Evolutionary conservation across 2,329 filamentous ascomycete species (phyloP), one percentile per base, ranked within the genome.

Genomic region (Fusarium redolens): DNA sequence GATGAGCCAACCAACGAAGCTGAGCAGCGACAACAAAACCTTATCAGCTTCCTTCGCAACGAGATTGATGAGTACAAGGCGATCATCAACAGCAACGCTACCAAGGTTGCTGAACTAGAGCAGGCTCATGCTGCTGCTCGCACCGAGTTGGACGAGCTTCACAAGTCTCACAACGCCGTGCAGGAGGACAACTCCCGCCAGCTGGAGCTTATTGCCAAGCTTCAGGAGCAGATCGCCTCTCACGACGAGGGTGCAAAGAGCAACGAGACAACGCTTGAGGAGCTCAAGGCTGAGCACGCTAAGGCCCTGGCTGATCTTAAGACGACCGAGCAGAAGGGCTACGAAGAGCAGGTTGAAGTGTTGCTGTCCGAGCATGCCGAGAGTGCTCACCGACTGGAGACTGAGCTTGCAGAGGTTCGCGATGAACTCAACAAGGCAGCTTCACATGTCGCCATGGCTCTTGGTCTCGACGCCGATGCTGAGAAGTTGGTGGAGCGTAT

Each of bases 41-140:
- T 91, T 52, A 83, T 93, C 38, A 83, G 86, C 40, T 86, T 85
- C 48, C 83, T 98, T 45, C 92, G 93, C 70, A 87, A 83, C 66
- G 92, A 97, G 79, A 92, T 98, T 59, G 91, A 95, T 57, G 91
- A 94, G 78, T 95, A 97, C 83, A 95, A 93, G 83, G 84, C 87
- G 7, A 89, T 93, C 41, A 92, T 97, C 75, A 87, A 88, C 71
- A 87, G 85, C 73, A 93, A 95, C 76, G 86, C 90, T 17, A 80
- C 87, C 43, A 93, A 91, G 76, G 91, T 97, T 35, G 86, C 90
- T 6, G 89, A 93, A 72, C 86, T 97, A 18, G 94, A 97, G 81
- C 84, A 91, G 71, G 89, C 92, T 7, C 92, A 97, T 78, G 81
- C 88, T 37, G 86, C 87, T 31, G 89, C 92, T 56, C 89, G 90